Evolutionary conservation across 257 asterid species (phyloP), one percentile per base, ranked within the genome.

Genomic region (Ajuga chamaepitys): DNA sequence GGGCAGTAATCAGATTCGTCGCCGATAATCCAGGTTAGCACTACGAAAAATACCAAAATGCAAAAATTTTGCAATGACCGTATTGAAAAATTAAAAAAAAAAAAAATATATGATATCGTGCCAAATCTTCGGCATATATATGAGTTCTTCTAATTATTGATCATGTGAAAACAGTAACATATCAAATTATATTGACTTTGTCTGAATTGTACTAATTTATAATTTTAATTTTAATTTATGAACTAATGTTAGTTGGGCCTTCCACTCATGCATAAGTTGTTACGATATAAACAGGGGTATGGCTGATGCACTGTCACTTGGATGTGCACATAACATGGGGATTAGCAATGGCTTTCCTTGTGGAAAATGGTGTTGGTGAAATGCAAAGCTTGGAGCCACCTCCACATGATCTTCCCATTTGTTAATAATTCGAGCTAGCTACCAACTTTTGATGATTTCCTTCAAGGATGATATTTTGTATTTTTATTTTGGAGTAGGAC

Each of bases 11-110:
- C 76, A 73, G 98, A 82, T 92, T 92, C 10, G 88, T 89, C 1
- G 96, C 98, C 0, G 97, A 92, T 56, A 92, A 92, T 80, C 98
- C 98, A 76, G 98, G 97, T 91, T 5, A 79, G 71, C n/a, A 52
- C 5, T 26, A n/a, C n/a, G n/a, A n/a, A n/a, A n/a, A n/a, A n/a
- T n/a, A n/a, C n/a, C n/a, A n/a, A n/a, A n/a, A n/a, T n/a, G n/a
- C n/a, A n/a, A n/a, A n/a, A n/a, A n/a, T n/a, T n/a, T n/a, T n/a
- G n/a, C n/a, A n/a, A n/a, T n/a, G n/a, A n/a, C n/a, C n/a, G n/a
- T n/a, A n/a, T n/a, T n/a, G n/a, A n/a, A n/a, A n/a, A n/a, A n/a
- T n/a, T n/a, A n/a, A n/a, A n/a, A n/a, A n/a, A n/a, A n/a, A n/a
- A n/a, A n/a, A n/a, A n/a, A n/a, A n/a, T n/a, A n/a, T n/a, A n/a